Conservation (phyloP, 306 rosid species). For the Macrotyloma uniflorum region DNA sequence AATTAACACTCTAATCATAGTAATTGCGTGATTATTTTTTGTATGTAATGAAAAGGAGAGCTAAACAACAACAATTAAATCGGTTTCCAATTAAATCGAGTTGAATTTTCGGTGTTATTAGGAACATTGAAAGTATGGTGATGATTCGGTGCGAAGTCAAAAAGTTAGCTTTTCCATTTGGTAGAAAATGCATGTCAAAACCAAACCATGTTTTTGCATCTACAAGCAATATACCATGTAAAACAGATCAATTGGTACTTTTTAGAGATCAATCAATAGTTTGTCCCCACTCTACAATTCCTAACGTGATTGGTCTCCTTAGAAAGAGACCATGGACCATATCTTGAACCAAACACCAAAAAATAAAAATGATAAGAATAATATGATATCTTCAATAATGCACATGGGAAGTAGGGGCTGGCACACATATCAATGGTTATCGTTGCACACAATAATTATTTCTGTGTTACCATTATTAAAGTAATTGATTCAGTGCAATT, state of each 20-base stretch:
- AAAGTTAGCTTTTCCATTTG: not conserved
- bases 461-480: not conserved
- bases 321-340: slow-evolving; percentile 24
- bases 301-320: slow-evolving; percentile 9
- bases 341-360: not conserved
- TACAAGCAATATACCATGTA: slow-evolving; percentile 32
- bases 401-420: slow-evolving; percentile 19
- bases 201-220: not conserved
- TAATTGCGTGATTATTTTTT: not conserved
- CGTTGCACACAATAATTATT: slow-evolving; percentile 15
- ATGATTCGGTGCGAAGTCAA: not conserved
- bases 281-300: not conserved
- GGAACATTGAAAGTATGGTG: not conserved
- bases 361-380: too few relatives aligned
- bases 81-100: too few relatives aligned
- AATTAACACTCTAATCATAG: too few relatives aligned
- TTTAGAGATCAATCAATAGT: too few relatives aligned
- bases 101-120: not conserved
- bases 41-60: not conserved
- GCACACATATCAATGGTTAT: slow-evolving; percentile 33
- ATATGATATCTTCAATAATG: not conserved
- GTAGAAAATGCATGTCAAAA: not conserved
- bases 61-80: not conserved
- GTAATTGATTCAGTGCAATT: not conserved
- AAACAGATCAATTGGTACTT: not conserved